Base-by-base conservation (phyloP, 2,329 filamentous ascomycete genomes). In the Talaromyces sp. region DNA sequence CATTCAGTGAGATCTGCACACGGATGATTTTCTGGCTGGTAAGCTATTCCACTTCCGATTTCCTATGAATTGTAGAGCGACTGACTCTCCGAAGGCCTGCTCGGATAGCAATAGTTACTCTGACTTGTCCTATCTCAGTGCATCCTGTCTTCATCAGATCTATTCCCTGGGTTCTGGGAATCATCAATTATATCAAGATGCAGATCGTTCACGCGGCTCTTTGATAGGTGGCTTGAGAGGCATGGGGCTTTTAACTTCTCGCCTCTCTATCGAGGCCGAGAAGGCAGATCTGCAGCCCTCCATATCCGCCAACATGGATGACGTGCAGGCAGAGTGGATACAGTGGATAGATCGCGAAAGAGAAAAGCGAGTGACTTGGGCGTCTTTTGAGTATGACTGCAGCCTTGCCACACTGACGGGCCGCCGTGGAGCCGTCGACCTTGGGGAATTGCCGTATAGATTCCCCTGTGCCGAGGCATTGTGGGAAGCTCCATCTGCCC, bases 341-440 rank as follows among this genome's bases (percentile, higher is more conserved):
- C 61, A 58, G 13, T 63, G 61, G 61, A 63, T 33, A 49, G 43
- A 58, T 37, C 61, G 43, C 14, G 61, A 63, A 27, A 33, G 54
- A 24, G 61, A 58, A 33, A 57, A 58, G 27, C 16, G 61, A 16
- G 50, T 63, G 14, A 49, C 61, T 3, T 63, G 61, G 61, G 52
- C 61, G n/a, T 54, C 54, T 8, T 63, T 63, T 10, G 61, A 63
- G 33, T 63, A 63, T 24, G 61, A 63, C 54, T 63, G 61, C 37
- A 63, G 61, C 13, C 61, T 58, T 5, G 41, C 50, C 9, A 58
- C 61, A 22, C 50, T 63, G 4, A 63, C 61, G 5, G 54, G 54
- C 9, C 61, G 61, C 19, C 52, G 61, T 16, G 61, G 61, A 39
- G 54, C 54, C 8, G 61, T 63, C 13, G 61, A 63, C n/a, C n/a